Evolutionary conservation across 2,329 filamentous ascomycete genomes (phyloP).

Genomic region (Sporothrix euskadiensis): DNA sequence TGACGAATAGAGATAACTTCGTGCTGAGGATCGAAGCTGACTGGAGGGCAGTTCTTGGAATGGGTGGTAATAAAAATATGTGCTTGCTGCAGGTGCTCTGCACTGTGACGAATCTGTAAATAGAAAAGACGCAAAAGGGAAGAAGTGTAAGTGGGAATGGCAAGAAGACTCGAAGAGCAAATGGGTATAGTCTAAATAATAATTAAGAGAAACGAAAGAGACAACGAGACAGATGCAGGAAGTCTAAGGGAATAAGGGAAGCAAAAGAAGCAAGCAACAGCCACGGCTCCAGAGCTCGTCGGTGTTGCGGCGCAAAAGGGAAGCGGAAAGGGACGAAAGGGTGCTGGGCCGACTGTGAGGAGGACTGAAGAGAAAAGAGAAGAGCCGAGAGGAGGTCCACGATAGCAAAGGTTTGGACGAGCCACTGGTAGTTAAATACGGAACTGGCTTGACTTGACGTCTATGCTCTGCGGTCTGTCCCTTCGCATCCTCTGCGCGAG

Average conservation of each 20-base stretch:
- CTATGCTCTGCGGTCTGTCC: neutral
- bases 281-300: constrained; percentile 32
- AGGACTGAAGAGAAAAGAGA: constrained; percentile 31
- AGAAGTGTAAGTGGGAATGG: neutral
- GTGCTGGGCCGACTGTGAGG: constrained; percentile 30
- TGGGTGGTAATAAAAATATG: neutral
- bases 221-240: neutral
- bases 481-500: constrained; percentile 5
- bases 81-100: constrained; percentile 21
- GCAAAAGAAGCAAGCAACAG: constrained; percentile 21
- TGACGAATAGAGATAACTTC: neutral
- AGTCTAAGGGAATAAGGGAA: constrained; percentile 16
- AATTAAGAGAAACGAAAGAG: neutral
- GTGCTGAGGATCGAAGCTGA: neutral
- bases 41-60: neutral
- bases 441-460: constrained; percentile 15
- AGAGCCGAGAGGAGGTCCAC: constrained; percentile 23
- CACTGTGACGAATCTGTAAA: constrained; percentile 21
- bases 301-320: constrained; percentile 17
- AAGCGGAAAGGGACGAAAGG: constrained; percentile 23
- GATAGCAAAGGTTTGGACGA: constrained; percentile 22
- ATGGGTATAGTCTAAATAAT: neutral
- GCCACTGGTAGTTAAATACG: constrained; percentile 24
- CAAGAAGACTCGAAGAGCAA: neutral
- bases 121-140: constrained; percentile 28